These are phyloP conservation scores for Pythium vanterpoolii DNA, from an alignment of 352 stramenopile genomes.

Conservation along the genomic window DNA sequence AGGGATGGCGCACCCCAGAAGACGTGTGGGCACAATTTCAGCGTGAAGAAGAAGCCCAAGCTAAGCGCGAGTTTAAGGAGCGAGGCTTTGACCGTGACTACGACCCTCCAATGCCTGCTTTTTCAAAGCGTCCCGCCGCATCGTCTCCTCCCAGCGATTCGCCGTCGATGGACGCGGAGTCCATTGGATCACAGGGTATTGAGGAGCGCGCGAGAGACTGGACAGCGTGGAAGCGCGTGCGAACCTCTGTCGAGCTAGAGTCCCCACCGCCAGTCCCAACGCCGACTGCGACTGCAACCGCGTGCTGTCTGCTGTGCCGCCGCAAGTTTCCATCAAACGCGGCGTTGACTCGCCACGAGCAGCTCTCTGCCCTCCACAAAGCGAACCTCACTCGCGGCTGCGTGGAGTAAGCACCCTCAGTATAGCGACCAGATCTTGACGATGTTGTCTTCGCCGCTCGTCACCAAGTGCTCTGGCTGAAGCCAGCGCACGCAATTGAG, in stretches of 20 bases:
- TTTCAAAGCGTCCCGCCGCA: background rate
- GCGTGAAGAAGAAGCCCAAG: slow-evolving; percentile 63
- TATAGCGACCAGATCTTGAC: slow-evolving; percentile 62
- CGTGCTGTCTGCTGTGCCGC: slow-evolving; percentile 61
- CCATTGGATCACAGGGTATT: background rate
- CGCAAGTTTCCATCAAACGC: slow-evolving; percentile 55
- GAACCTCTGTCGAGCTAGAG: background rate
- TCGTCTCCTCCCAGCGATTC: background rate
- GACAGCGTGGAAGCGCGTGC: slow-evolving; percentile 13
- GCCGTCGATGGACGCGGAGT: background rate
- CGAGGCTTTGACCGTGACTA: slow-evolving; percentile 69
- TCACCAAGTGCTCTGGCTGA: slow-evolving; percentile 33
- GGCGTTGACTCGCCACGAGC: slow-evolving; percentile 49
- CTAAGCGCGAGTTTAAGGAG: slow-evolving; percentile 47
- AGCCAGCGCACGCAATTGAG: slow-evolving; percentile 61
- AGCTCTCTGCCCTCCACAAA: slow-evolving; percentile 41
- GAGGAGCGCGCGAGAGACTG: slow-evolving; percentile 9
- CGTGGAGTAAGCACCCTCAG: slow-evolving; percentile 4
- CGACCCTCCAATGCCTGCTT: background rate
- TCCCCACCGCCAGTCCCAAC: background rate
- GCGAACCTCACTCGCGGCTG: background rate
- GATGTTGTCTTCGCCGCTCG: slow-evolving; percentile 63
- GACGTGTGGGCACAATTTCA: slow-evolving; percentile 73
- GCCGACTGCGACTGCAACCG: background rate
- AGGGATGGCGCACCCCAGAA: slow-evolving; percentile 42